Evolutionary conservation across 139 green algal genomes (phyloP).

Genomic region (Zygnema circumcarinatum): DNA sequence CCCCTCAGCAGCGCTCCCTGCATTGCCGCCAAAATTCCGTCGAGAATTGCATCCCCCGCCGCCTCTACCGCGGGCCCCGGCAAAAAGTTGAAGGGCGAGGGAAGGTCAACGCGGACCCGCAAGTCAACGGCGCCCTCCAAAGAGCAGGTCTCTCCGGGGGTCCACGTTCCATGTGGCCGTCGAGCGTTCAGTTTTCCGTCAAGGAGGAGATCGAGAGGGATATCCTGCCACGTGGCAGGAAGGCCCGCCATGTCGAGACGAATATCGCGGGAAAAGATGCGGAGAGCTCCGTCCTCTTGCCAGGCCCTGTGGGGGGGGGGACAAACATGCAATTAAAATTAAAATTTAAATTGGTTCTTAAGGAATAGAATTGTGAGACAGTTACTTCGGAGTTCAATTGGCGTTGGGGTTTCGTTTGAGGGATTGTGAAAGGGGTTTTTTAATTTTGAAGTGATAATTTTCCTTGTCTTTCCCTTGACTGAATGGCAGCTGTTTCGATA

Average conservation of each 20-base stretch:
- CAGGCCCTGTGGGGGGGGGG: background rate
- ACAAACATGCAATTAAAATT: constrained; percentile 5
- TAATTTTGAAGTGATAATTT: background rate
- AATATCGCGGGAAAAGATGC: background rate
- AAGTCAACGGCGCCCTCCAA: constrained; percentile 11
- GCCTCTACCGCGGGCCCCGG: constrained; percentile 9
- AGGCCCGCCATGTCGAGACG: constrained; percentile 8
- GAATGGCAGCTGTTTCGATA: background rate
- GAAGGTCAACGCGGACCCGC: background rate
- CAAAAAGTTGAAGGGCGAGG: background rate
- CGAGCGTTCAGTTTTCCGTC: background rate
- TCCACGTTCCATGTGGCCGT: background rate
- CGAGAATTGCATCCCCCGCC: constrained; percentile 2
- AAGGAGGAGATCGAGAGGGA: background rate
- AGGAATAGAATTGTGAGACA: too few relatives aligned
- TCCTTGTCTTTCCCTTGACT: background rate
- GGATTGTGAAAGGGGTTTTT: background rate
- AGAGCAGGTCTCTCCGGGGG: background rate
- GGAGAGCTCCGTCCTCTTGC: background rate
- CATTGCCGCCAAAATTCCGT: constrained; percentile 11
- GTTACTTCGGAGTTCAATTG: too few relatives aligned
- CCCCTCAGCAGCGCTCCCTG: background rate
- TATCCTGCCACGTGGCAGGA: constrained; percentile 1
- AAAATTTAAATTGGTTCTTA: background rate
- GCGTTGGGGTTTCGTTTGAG: too few relatives aligned